phyloP scores from a whole-genome alignment of 495 filamentous ascomycete genomes.

The Physcia stellaris region DNA sequence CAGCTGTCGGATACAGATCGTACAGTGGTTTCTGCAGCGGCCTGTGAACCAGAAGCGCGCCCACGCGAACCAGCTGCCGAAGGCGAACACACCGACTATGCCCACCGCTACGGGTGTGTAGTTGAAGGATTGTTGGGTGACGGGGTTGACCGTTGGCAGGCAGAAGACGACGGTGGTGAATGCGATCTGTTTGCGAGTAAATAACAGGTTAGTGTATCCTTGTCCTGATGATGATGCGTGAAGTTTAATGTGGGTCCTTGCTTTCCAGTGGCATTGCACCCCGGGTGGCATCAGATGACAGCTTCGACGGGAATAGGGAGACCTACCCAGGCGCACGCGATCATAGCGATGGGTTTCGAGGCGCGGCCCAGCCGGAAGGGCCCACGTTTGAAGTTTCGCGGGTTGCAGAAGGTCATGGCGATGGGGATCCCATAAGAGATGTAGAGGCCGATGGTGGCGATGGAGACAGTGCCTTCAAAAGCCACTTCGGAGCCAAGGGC shows the following conservation, averaged over 20 bases:
- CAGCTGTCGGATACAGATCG: constrained; percentile 13
- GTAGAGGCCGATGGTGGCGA: constrained; percentile 51
- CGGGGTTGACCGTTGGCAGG: constrained; percentile 45
- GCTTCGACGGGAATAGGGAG: no score
- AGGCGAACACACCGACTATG: constrained; percentile 34
- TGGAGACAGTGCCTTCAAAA: constrained; percentile 45
- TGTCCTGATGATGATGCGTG: no score
- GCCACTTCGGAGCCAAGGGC: constrained; percentile 46
- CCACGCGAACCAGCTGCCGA: constrained; percentile 32
- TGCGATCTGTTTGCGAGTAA: no score
- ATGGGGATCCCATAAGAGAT: constrained; percentile 53
- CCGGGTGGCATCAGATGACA: no score
- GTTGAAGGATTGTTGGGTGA: constrained; percentile 42
- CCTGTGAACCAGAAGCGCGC: constrained; percentile 45
- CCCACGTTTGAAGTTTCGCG: constrained; percentile 30
- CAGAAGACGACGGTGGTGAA: constrained; percentile 50
- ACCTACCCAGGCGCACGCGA: constrained; percentile 43
- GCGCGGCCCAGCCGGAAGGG: constrained; percentile 41
- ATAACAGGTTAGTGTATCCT: no score
- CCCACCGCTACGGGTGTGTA: constrained; percentile 53
- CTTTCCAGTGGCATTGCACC: no score
- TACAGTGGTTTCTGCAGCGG: constrained; percentile 15
- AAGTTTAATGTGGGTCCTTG: no score
- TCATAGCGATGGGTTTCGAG: constrained; percentile 35
- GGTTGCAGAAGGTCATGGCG: constrained; percentile 36